These are phyloP conservation scores for Lithospermum erythrorhizon DNA, from an alignment of 257 asterid species.

Conservation along the genomic window DNA sequence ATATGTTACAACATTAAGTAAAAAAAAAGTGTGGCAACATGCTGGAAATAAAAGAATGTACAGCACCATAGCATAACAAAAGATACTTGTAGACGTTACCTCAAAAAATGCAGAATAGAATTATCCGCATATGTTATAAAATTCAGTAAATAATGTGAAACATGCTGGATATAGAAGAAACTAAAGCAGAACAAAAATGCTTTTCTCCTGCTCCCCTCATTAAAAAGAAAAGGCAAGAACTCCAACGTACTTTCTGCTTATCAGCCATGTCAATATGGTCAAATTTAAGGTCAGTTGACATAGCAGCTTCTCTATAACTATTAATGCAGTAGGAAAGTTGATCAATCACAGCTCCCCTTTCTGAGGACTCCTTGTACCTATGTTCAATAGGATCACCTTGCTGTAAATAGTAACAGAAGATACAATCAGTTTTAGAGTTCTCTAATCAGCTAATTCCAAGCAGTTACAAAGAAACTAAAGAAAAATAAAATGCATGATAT, in stretches of 20 bases:
- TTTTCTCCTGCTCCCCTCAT: not conserved
- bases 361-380: constrained; percentile 67
- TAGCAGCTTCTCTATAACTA: constrained; percentile 80
- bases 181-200: not conserved
- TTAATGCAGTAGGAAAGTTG: constrained; percentile 49
- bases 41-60: too few relatives aligned
- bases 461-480: not conserved
- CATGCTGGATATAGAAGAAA: not conserved
- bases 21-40: too few relatives aligned
- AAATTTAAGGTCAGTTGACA: constrained; percentile 58
- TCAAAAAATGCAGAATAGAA: too few relatives aligned
- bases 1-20: too few relatives aligned
- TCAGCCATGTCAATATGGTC: constrained; percentile 78
- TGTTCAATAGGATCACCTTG: constrained; percentile 85
- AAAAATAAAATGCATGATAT: too few relatives aligned
- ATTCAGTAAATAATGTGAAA: not conserved
- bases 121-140: too few relatives aligned
- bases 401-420: constrained; percentile 22
- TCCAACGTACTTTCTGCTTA: constrained; percentile 51
- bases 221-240: not conserved
- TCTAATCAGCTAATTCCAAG: not conserved
- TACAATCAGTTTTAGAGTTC: not conserved
- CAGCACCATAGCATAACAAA: too few relatives aligned
- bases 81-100: too few relatives aligned
- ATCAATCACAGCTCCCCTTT: constrained; percentile 65